phyloP scores from a whole-genome alignment of 2,329 filamentous ascomycete genomes.

The Thielaviopsis cerberus region DNA sequence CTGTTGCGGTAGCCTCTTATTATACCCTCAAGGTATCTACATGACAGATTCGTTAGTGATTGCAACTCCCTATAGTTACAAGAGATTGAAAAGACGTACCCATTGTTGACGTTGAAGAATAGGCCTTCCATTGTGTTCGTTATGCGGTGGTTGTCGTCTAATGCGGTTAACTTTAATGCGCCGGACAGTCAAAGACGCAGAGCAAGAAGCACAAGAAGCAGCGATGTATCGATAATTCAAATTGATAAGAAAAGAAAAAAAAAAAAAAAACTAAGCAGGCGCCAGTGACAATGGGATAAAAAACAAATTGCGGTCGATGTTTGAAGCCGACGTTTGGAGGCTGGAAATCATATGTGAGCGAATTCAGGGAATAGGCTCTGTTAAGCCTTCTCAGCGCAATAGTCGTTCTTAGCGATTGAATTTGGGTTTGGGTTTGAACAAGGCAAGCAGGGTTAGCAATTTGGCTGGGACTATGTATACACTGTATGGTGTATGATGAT shows the following conservation, averaged over 20 bases:
- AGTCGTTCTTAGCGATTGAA: background rate
- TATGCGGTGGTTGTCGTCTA: constrained; percentile 11
- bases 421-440: background rate
- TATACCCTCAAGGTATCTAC: constrained; percentile 88
- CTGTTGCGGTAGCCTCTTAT: constrained; percentile 92
- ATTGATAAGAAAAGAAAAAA: background rate
- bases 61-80: background rate
- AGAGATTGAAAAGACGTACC: constrained; percentile 33
- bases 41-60: background rate
- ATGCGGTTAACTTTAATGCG: background rate
- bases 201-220: background rate
- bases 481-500: background rate
- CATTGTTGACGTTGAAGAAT: constrained; percentile 85
- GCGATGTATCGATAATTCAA: background rate
- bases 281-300: background rate
- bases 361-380: background rate
- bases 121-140: constrained; percentile 61
- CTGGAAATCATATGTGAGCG: constrained; percentile 7
- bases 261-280: background rate
- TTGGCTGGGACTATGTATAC: background rate
- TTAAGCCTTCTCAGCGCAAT: background rate
- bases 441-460: background rate
- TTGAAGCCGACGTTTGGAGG: background rate
- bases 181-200: background rate
- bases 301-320: background rate